Percentiles rank a stretch among this genome's conserved stretches.
Conservation (phyloP, 2,329 filamentous ascomycete genomes). For the Pleurostoma richardsiae region DNA sequence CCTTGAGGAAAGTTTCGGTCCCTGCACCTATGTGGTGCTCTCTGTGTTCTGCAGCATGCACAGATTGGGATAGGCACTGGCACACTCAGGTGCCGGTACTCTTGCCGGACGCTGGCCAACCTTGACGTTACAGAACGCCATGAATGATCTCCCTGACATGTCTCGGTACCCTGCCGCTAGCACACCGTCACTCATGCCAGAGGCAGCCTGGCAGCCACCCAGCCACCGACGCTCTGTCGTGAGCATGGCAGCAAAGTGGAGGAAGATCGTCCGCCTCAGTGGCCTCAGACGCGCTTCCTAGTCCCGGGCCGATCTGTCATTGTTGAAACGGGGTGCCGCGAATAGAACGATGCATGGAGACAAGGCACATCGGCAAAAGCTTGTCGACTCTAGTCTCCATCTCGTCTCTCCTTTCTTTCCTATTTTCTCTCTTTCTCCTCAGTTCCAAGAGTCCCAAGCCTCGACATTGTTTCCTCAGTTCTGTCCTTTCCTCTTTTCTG, state of each 20-base stretch:
- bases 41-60: no score
- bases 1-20: no score
- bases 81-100: no score
- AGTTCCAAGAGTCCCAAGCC: neutral
- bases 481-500: slow-evolving; percentile 1
- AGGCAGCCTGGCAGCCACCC: neutral
- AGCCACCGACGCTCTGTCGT: neutral
- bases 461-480: neutral
- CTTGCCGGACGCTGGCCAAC: no score
- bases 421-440: slow-evolving; percentile 1
- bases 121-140: slow-evolving; percentile 2
- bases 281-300: neutral
- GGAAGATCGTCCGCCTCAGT: neutral
- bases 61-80: no score
- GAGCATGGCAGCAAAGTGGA: neutral
- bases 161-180: neutral
- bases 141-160: slow-evolving; percentile 5
- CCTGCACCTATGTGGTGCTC: no score
- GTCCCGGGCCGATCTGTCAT: neutral
- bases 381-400: neutral
- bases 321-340: neutral
- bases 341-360: neutral
- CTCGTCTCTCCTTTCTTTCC: neutral
- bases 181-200: neutral
- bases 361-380: neutral